Evolutionary conservation across 225 moss, liverwort and hornwort genomes (phyloP), one percentile per base, ranked within the genome.

Genomic region (Takakia lepidozioides): DNA sequence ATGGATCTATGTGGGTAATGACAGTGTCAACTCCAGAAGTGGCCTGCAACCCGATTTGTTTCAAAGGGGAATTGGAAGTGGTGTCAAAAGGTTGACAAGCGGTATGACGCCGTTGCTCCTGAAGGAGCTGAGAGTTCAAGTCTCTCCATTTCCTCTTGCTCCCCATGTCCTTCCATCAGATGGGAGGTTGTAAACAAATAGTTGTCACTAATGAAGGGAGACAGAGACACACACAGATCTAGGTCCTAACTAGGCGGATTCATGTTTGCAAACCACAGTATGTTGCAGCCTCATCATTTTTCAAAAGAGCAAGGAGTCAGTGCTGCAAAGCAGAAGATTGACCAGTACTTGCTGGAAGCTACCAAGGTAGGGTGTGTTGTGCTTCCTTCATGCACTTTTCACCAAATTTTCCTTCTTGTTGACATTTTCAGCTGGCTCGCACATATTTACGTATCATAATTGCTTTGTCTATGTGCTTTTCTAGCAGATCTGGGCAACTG

Each of bases 41-140:
- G 17, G 45, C 57, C 63, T 63, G 59, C 87, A 78, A 87, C 92
- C 92, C 87, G 69, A 48, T 67, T 54, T 65, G 38, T 69, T 45
- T 71, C 63, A 75, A 69, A 69, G 68, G 64, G 75, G 76, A 71
- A 29, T 93, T 88, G 88, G 93, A 93, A 93, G 81, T 93, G 93
- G 62, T 93, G 93, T 93, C 93, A 89, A 89, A n/a, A 60, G 88
- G 93, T 70, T 93, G 93, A 93, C 93, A 93, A 78, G 86, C 88
- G 93, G 93, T 84, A 37, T 53, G 45, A 73, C 86, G 61, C 93
- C 93, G 93, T 93, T 93, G 85, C 93, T 93, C 93, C 80, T 62
- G 57, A 70, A 69, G 88, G 93, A 86, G 93, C 78, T 93, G 93
- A 93, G 93, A 93, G 93, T 93, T 93, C 93, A 81, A 93, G 76